Evolutionary conservation across 257 asterid species (phyloP).

Genomic region (Fraxinus quadrangulata): DNA sequence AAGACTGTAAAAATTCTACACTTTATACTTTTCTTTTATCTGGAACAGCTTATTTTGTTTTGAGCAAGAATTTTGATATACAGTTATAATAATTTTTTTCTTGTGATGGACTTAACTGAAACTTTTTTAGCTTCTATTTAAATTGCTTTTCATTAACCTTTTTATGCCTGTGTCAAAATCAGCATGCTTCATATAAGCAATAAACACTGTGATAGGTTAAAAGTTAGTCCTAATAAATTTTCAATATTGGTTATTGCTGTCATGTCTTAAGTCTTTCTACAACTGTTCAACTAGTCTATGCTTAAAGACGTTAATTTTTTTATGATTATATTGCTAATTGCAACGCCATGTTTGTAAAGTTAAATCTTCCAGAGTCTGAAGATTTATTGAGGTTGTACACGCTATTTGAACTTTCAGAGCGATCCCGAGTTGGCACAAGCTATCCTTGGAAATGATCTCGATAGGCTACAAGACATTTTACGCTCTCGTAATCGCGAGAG

Average conservation of each 20-base stretch:
- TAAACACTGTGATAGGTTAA: not conserved
- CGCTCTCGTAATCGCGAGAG: constrained; percentile 74
- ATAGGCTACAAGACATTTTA: constrained; percentile 78
- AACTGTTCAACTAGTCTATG: not conserved
- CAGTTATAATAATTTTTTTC: not conserved
- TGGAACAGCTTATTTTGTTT: not conserved
- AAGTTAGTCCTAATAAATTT: not conserved
- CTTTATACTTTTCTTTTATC: not conserved
- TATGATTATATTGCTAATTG: not conserved
- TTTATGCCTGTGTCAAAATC: not conserved
- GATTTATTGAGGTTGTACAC: constrained; percentile 25
- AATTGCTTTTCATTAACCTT: not conserved
- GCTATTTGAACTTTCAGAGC: constrained; percentile 53
- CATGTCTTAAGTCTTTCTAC: not conserved
- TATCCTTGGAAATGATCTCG: constrained; percentile 86
- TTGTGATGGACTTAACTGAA: not conserved
- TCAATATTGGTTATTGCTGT: not conserved
- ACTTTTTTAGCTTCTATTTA: not conserved
- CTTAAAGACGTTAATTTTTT: not conserved
- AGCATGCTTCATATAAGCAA: not conserved
- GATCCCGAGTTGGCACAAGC: constrained; percentile 98
- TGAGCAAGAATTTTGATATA: not conserved
- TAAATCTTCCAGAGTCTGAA: not conserved
- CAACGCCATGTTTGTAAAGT: not conserved
- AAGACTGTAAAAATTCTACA: not conserved